A percentile compares a stretch with the other conserved stretches of the same genome.
These are phyloP conservation scores for Groenewaldozyma auringiensis DNA, from an alignment of 1,139 yeast genomes.

Conservation along the genomic window DNA sequence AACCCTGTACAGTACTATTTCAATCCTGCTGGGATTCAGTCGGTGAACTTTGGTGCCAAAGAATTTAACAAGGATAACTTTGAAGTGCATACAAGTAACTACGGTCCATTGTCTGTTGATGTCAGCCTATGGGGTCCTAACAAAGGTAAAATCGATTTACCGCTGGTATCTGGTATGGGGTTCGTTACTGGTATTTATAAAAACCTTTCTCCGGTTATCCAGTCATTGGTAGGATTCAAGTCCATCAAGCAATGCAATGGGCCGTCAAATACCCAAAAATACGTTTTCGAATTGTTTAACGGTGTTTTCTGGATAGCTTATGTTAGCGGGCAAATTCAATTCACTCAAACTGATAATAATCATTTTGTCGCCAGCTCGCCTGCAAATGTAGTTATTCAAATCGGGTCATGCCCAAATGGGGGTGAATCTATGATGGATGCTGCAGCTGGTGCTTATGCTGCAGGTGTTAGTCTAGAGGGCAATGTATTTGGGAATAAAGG, in stretches of 20 bases:
- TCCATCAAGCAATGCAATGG: conserved; percentile 31
- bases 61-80: conserved; percentile 24
- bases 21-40: conserved; percentile 34
- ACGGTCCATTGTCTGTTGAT: conserved; percentile 46
- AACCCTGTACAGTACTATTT: conserved; percentile 31
- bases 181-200: conserved; percentile 57
- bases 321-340: conserved; percentile 37
- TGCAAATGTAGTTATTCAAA: conserved; percentile 48
- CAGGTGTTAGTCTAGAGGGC: conserved; percentile 37
- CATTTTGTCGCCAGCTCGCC: conserved; percentile 18
- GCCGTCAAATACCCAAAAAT: conserved; percentile 35
- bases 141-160: conserved; percentile 42
- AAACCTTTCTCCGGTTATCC: conserved; percentile 51
- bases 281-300: conserved; percentile 36
- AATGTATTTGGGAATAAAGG: conserved; percentile 37
- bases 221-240: conserved; percentile 52
- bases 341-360: conserved; percentile 45
- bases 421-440: conserved; percentile 39
- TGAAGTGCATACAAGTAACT: conserved; percentile 20
- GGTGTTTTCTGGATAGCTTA: conserved; percentile 54
- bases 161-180: conserved; percentile 68
- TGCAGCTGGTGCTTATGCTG: conserved; percentile 55
- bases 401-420: conserved; percentile 44
- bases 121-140: conserved; percentile 47
- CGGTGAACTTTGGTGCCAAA: conserved; percentile 29